phyloP scores from a whole-genome alignment of 495 filamentous ascomycete genomes.

The Astrothelium macrocarpum region DNA sequence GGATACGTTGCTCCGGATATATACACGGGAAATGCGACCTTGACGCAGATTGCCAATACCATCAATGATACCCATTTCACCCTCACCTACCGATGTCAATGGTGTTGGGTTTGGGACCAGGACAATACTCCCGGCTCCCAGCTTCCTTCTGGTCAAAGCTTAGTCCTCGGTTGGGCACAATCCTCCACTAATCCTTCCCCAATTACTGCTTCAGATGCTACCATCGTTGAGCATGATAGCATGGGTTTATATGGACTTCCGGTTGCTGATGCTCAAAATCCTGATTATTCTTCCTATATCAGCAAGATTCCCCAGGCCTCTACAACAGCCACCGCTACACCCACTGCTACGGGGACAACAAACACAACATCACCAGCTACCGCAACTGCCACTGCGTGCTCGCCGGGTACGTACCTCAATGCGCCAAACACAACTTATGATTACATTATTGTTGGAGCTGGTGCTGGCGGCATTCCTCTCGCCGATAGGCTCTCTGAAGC shows the following conservation, averaged over 20 bases:
- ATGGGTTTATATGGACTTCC: neutral
- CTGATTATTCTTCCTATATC: neutral
- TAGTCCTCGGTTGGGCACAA: slow-evolving; percentile 24
- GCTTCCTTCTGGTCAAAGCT: slow-evolving; percentile 19
- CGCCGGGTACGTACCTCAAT: slow-evolving; percentile 16
- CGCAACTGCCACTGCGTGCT: slow-evolving; percentile 34
- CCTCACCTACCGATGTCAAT: slow-evolving; percentile 52
- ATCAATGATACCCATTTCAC: slow-evolving; percentile 45
- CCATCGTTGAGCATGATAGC: neutral
- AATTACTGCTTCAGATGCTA: neutral
- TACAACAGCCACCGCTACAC: slow-evolving; percentile 29
- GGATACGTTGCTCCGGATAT: slow-evolving; percentile 47
- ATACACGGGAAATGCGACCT: slow-evolving; percentile 49
- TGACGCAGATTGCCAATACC: slow-evolving; percentile 47
- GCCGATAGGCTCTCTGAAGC: slow-evolving; percentile 55
- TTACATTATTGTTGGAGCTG: slow-evolving; percentile 58
- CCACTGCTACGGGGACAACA: neutral
- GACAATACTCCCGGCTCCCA: slow-evolving; percentile 37
- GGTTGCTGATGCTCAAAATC: neutral
- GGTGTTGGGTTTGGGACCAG: slow-evolving; percentile 51
- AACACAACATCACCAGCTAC: slow-evolving; percentile 23
- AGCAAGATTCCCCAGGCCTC: slow-evolving; percentile 11
- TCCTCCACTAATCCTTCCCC: neutral
- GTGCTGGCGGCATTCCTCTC: slow-evolving; percentile 55
- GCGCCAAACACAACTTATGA: slow-evolving; percentile 47